Percentiles rank a stretch among this genome's conserved stretches.
Evolutionary conservation across 768 basidiomycete genomes (phyloP).

Genomic region (Cubamyces sp.): DNA sequence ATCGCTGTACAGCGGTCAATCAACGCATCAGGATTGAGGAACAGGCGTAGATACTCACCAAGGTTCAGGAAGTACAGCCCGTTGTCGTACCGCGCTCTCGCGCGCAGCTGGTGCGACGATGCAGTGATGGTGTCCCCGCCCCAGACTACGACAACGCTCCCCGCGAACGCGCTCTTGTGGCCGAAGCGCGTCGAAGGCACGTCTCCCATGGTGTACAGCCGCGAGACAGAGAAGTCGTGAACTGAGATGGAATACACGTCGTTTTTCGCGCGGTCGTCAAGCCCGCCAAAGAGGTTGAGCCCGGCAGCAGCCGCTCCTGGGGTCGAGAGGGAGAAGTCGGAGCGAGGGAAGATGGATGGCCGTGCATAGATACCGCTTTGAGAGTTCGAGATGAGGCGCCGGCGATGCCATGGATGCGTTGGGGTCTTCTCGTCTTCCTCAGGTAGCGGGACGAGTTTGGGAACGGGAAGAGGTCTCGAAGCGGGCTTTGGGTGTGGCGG

Average conservation of each 20-base stretch:
- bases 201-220: constrained; percentile 84
- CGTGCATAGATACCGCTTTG: background rate
- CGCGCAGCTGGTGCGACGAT: constrained; percentile 52
- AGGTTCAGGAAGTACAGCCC: constrained; percentile 89
- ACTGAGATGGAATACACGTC: constrained; percentile 87
- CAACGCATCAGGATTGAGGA: background rate
- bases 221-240: constrained; percentile 71
- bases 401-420: constrained; percentile 14
- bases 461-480: background rate
- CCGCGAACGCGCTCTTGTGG: constrained; percentile 90
- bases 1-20: constrained; percentile 54
- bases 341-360: constrained; percentile 16
- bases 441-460: background rate
- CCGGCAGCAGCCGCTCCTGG: constrained; percentile 1
- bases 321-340: constrained; percentile 22
- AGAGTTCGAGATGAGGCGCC: constrained; percentile 6
- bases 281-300: constrained; percentile 92
- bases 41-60: constrained; percentile 51
- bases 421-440: constrained; percentile 1
- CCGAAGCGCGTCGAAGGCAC: constrained; percentile 86
- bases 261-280: constrained; percentile 84
- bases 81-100: constrained; percentile 76
- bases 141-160: constrained; percentile 94
- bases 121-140: constrained; percentile 91
- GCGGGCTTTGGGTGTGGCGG: background rate